A percentile compares a stretch with the other conserved stretches of the same genome.
Evolutionary conservation across 768 basidiomycete species (phyloP).

Genomic region (Pisolithus marmoratus): DNA sequence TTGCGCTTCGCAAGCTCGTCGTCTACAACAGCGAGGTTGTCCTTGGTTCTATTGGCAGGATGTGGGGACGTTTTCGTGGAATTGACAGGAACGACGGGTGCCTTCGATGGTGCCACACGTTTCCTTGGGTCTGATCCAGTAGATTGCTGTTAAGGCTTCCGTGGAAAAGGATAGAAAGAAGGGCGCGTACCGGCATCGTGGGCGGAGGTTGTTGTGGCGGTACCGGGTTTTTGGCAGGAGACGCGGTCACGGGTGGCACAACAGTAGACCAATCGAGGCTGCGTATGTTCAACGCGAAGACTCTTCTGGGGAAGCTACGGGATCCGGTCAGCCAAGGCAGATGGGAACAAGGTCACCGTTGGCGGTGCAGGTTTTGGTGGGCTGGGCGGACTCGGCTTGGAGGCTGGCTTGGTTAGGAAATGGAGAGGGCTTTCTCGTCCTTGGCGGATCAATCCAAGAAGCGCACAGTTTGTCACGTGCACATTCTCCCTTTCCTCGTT

Average conservation of each 20-base stretch:
- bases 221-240: neutral
- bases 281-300: slow-evolving; percentile 10
- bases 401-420: neutral
- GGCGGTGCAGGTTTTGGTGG: neutral
- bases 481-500: no score
- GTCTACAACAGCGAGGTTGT: slow-evolving; percentile 25
- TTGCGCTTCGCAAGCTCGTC: slow-evolving; percentile 52
- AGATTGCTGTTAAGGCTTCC: no score
- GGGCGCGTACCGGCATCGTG: slow-evolving; percentile 1
- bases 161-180: neutral
- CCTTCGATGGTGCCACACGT: no score
- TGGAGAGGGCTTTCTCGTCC: no score
- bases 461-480: no score
- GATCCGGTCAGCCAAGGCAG: slow-evolving; percentile 2
- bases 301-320: slow-evolving; percentile 27
- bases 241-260: slow-evolving; percentile 7
- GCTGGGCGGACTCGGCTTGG: slow-evolving; percentile 5
- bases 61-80: neutral
- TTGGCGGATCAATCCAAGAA: no score
- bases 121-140: slow-evolving; percentile 2
- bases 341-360: slow-evolving; percentile 23
- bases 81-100: no score
- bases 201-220: slow-evolving; percentile 4
- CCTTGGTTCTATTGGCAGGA: slow-evolving; percentile 1
- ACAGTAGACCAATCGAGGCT: slow-evolving; percentile 42